Evolutionary conservation across 371 early-diverging fungal species (phyloP), one percentile per base, ranked within the genome.

Genomic region (Encephalitozoon cuniculi): DNA sequence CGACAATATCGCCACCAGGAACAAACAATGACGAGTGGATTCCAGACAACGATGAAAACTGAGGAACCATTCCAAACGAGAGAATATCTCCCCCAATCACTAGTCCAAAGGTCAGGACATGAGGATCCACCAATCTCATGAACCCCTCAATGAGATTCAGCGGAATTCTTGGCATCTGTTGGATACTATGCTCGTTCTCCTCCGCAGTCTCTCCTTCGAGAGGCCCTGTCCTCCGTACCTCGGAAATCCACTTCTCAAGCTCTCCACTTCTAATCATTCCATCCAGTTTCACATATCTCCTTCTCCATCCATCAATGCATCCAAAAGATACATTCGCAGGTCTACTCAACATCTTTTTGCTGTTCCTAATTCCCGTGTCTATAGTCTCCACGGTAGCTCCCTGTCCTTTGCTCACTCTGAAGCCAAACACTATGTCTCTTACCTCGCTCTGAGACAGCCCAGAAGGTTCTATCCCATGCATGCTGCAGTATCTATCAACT

Each of bases 391-490:
- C 65, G 18, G 94, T 93, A 23, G 92, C 94, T 34, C 1, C 59
- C n/a, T 21, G 9, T 0, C 18, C 28, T 5, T 94, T 92, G 40
- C 91, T 84, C 71, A 95, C 94, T 84, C 94, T 94, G 94, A 95
- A 95, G 84, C 96, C 96, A 74, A 97, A 88, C 77, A 97, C 94
- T 75, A 97, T 94, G 86, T 97, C 96, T 78, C 96, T 90, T 80
- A 96, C 92, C 87, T 97, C 97, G 0, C 92, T 91, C 64, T 91
- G 90, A 0, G 96, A 94, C 63, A 96, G 88, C 49, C 92, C 91
- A 4, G 93, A 92, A 37, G 93, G 93, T 71, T 94, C 94, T 71
- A 97, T 94, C 76, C 92, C 92, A 88, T 95, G 94, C 89, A 94
- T 93, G 87, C 93, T 94, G 82, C 94, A 94, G 82, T 96, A 96